phyloP scores from a whole-genome alignment of 148 eudicot species.

The Arbutus unedo region DNA sequence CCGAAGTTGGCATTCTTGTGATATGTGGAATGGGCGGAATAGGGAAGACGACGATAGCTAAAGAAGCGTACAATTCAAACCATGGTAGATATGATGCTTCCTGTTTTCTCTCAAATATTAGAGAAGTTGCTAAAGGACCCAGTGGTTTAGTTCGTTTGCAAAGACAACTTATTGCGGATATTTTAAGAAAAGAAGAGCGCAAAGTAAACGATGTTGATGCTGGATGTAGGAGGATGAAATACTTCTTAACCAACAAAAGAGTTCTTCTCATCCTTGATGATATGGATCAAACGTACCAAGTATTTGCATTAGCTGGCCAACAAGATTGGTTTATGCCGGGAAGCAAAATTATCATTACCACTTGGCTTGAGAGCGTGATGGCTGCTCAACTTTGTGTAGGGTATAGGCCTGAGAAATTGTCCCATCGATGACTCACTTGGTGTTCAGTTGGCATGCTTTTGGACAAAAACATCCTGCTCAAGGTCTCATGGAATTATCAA shows the following conservation, averaged over 20 bases:
- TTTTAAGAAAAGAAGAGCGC: background rate
- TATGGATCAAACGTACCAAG: background rate
- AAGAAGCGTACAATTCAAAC: background rate
- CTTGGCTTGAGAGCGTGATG: background rate
- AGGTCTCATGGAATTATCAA: background rate
- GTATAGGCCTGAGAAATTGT: background rate
- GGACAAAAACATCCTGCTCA: background rate
- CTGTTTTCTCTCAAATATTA: background rate
- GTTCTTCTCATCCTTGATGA: background rate
- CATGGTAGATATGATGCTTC: background rate
- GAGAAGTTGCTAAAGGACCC: background rate
- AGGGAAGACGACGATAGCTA: background rate
- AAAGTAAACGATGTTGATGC: background rate
- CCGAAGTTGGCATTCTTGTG: background rate
- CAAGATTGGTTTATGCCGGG: background rate
- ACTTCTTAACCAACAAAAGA: constrained; percentile 1
- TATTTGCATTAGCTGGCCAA: background rate
- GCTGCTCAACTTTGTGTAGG: background rate
- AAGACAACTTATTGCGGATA: background rate
- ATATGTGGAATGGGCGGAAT: constrained; percentile 3
- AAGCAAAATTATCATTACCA: background rate
- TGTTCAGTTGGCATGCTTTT: constrained; percentile 8
- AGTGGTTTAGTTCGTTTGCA: background rate
- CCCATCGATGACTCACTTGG: background rate
- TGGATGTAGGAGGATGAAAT: constrained; percentile 1